Base-by-base conservation (phyloP, 2,329 filamentous ascomycete genomes). In the Cyphellophora attinorum region DNA sequence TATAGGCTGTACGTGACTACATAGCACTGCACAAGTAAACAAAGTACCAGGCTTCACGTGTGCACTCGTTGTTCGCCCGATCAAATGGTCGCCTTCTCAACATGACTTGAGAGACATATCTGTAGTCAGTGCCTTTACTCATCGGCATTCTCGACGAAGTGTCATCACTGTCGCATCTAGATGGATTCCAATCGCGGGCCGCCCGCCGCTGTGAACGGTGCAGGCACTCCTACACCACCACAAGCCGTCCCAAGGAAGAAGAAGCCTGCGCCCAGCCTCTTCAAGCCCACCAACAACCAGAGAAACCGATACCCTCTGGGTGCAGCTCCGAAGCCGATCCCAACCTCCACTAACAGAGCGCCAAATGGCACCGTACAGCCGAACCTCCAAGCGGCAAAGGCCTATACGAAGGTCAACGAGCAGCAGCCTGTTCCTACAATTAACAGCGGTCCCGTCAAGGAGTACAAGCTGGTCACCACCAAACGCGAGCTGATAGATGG, bases 401-500 rank as follows among this genome's bases (percentile, higher is more conserved):
- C 21, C 21, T 25, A 8, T 25, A 8, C 21, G 8, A 25, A 25
- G 8, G 21, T n/a, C 8, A 25, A n/a, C 8, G n/a, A 8, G 21
- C 8, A 25, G n/a, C 8, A 25, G 8, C 8, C 21, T n/a, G n/a
- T 8, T 8, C 21, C 21, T 25, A 25, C 21, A 8, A 8, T 8
- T 8, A 25, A 25, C 21, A 8, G 8, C 21, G 21, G 37, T 6
- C 55, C 49, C 16, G 65, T 60, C 41, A 51, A 55, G 8, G 78
- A 78, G 50, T 79, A 65, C 48, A 84, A 85, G 11, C 69, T 96
- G 12, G 75, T 85, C 45, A 84, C 86, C 5, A 93, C 85, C 5
- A 93, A 93, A 59, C 78, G 79, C 51, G 76, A 79, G 6, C 60
- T 94, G 32, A 70, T 84, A 37, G 81, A 91, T 47, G 83, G 81